Conservation (phyloP, 2,329 filamentous ascomycete genomes). For the Clonostachys solani region DNA sequence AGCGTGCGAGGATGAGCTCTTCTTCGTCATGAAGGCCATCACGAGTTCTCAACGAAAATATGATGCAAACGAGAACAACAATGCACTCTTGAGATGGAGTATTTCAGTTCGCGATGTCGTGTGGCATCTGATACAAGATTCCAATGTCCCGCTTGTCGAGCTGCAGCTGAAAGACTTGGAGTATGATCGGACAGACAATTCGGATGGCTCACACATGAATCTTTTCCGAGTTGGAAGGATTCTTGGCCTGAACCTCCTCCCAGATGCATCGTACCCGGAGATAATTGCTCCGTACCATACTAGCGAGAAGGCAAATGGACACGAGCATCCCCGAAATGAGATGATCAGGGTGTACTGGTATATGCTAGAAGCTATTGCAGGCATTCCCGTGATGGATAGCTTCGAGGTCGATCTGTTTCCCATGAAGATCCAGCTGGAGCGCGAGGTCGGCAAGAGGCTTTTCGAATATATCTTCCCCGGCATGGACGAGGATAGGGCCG, state of each 20-base stretch:
- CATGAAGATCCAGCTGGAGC: constrained; percentile 89
- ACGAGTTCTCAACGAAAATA: constrained; percentile 90
- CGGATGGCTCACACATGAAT: constrained; percentile 94
- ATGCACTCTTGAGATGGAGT: constrained; percentile 83
- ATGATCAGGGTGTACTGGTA: constrained; percentile 97
- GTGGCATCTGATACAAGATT: constrained; percentile 91
- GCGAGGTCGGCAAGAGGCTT: constrained; percentile 84
- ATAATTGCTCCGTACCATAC: constrained; percentile 91
- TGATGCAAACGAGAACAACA: constrained; percentile 67
- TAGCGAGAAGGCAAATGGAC: constrained; percentile 44
- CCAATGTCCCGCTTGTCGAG: constrained; percentile 83
- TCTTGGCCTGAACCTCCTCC: constrained; percentile 82
- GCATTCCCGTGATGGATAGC: constrained; percentile 94
- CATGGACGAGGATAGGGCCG: constrained; percentile 50
- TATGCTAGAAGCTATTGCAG: constrained; percentile 96
- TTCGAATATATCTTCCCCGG: constrained; percentile 98
- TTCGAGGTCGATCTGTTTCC: constrained; percentile 95
- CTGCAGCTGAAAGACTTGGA: constrained; percentile 87
- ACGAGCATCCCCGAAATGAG: constrained; percentile 52
- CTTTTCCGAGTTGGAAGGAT: constrained; percentile 84
- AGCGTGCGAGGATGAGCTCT: constrained; percentile 91
- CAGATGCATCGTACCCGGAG: constrained; percentile 88
- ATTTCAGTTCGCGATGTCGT: constrained; percentile 94
- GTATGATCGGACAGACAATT: constrained; percentile 95
- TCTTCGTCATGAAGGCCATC: constrained; percentile 99